Conservation (phyloP, 768 basidiomycete species). For the Amanita rubescens region DNA sequence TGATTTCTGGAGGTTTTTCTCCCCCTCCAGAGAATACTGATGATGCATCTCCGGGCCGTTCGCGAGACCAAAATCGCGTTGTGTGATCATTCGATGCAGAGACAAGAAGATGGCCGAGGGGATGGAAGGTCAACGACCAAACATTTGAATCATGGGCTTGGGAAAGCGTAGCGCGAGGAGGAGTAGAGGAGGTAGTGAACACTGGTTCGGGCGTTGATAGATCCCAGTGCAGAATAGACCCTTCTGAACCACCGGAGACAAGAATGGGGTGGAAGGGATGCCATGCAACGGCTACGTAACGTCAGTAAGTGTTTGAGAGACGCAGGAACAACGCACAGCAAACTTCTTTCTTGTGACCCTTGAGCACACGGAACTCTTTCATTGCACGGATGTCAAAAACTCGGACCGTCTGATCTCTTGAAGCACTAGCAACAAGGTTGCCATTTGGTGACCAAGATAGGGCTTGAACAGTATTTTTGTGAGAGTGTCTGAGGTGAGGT, state of each 20-base stretch:
- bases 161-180: conserved; percentile 79
- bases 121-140: conserved; percentile 93
- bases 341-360: conserved; percentile 98
- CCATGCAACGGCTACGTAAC: conserved; percentile 75
- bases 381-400: conserved; percentile 98
- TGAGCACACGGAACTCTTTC: conserved; percentile 88
- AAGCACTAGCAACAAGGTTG: conserved; percentile 89
- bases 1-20: conserved; percentile 73
- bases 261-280: conserved; percentile 91
- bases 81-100: conserved; percentile 98
- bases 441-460: conserved; percentile 93
- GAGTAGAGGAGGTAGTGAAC: conserved; percentile 33
- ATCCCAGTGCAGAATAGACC: conserved; percentile 92
- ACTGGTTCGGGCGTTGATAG: conserved; percentile 57
- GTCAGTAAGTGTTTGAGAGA: neutral
- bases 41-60: conserved; percentile 77
- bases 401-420: conserved; percentile 89
- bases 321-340: conserved; percentile 58
- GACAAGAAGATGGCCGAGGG: conserved; percentile 90
- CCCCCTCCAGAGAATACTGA: conserved; percentile 75
- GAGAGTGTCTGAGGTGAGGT: conserved; percentile 73
- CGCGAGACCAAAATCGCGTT: conserved; percentile 96
- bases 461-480: conserved; percentile 96
- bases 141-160: conserved; percentile 98
- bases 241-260: conserved; percentile 91